Percentiles rank a stretch among this genome's conserved stretches.
These are phyloP conservation scores for Talaromyces pinophilus DNA, from an alignment of 2,329 filamentous ascomycete species.

Conservation along the genomic window DNA sequence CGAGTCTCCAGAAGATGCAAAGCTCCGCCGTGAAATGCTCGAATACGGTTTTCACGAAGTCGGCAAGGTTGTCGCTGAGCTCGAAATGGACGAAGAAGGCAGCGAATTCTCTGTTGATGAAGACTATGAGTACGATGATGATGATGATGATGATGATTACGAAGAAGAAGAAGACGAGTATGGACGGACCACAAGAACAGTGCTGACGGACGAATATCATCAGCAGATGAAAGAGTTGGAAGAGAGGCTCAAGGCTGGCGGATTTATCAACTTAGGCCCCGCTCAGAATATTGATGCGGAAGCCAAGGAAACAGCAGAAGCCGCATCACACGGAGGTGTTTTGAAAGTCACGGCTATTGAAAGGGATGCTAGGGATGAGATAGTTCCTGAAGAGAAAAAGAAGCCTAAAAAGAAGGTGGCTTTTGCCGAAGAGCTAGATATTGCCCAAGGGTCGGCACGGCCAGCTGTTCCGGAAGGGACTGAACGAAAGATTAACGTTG, in stretches of 20 bases:
- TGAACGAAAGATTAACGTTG: constrained; percentile 31
- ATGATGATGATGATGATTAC: constrained; percentile 53
- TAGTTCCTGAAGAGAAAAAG: constrained; percentile 28
- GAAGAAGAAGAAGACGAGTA: constrained; percentile 72
- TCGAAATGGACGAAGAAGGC: constrained; percentile 72
- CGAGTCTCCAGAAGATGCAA: constrained; percentile 78
- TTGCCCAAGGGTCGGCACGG: constrained; percentile 53
- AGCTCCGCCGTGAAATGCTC: constrained; percentile 82
- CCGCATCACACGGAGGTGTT: constrained; percentile 32
- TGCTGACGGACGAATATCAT: constrained; percentile 73
- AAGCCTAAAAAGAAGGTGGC: constrained; percentile 66
- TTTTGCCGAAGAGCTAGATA: constrained; percentile 75
- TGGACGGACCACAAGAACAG: constrained; percentile 68
- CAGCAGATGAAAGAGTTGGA: constrained; percentile 84
- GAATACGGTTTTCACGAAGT: constrained; percentile 86
- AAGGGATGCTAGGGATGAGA: constrained; percentile 25
- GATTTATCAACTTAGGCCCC: constrained; percentile 61
- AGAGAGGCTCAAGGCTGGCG: constrained; percentile 64
- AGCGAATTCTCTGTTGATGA: constrained; percentile 56
- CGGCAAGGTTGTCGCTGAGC: constrained; percentile 86
- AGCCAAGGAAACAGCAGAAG: constrained; percentile 21
- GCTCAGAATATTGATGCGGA: constrained; percentile 35
- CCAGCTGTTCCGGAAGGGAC: constrained; percentile 25
- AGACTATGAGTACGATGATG: constrained; percentile 51
- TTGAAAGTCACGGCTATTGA: constrained; percentile 28